Conservation (phyloP, 2,329 filamentous ascomycete genomes). For the Cladobotryum protrusum region DNA sequence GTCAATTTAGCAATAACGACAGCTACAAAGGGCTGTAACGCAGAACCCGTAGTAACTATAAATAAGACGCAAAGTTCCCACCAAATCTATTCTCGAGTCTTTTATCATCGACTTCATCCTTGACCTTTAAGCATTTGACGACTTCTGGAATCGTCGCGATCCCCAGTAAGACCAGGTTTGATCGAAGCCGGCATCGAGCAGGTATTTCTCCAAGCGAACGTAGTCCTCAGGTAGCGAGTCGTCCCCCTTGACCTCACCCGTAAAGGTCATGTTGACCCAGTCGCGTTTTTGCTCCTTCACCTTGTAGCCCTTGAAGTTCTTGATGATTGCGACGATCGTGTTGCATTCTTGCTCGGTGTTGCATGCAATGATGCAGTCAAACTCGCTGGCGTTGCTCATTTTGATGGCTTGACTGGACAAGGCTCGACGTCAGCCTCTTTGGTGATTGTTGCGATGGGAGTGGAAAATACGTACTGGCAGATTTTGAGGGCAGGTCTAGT, state of each 20-base stretch:
- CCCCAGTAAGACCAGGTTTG: constrained; percentile 1
- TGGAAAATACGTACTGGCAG: too few relatives aligned
- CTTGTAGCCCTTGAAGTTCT: neutral
- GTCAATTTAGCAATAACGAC: too few relatives aligned
- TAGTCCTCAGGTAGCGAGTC: neutral
- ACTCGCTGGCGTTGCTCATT: neutral
- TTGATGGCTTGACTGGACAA: too few relatives aligned
- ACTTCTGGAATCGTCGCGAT: constrained; percentile 2
- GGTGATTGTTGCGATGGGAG: too few relatives aligned
- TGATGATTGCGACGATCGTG: neutral
- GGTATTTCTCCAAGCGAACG: neutral
- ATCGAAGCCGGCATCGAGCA: neutral
- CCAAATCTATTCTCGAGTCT: neutral
- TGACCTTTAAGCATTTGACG: neutral
- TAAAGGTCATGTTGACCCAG: constrained; percentile 2
- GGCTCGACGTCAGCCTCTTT: too few relatives aligned
- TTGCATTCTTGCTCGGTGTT: neutral
- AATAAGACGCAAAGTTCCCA: too few relatives aligned
- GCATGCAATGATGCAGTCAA: constrained; percentile 2
- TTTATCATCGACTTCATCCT: neutral
- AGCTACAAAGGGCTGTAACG: too few relatives aligned
- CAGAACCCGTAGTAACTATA: too few relatives aligned
- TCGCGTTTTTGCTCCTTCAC: neutral
- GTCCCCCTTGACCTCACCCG: neutral
- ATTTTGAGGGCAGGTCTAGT: too few relatives aligned